Percentiles rank a stretch among this genome's conserved stretches.
Evolutionary conservation across 164 flowering plant genomes (phyloP).

Genomic region (Echeveria elegans): DNA sequence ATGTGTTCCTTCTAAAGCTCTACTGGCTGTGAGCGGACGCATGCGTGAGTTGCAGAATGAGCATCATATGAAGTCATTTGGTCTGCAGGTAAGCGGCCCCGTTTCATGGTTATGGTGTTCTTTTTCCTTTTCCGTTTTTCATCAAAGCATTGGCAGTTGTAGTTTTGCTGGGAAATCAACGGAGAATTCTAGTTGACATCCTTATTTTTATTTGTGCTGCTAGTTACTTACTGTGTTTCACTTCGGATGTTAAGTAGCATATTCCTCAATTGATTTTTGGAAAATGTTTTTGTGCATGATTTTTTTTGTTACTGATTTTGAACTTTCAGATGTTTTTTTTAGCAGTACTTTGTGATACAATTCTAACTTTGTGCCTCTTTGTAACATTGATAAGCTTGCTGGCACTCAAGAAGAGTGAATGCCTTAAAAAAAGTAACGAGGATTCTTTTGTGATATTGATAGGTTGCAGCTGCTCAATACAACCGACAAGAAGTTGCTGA

Average conservation of each 20-base stretch:
- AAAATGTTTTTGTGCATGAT: neutral
- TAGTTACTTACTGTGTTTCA: neutral
- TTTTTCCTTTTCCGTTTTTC: neutral
- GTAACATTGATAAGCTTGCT: neutral
- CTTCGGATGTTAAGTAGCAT: neutral
- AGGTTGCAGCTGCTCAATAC: constrained; percentile 92
- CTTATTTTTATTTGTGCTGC: too few relatives aligned
- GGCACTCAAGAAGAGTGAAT: neutral
- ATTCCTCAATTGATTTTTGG: neutral
- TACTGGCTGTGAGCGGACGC: constrained; percentile 93
- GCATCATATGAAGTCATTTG: constrained; percentile 87
- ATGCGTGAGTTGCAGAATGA: constrained; percentile 93
- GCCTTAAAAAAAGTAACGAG: neutral
- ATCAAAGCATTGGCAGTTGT: neutral
- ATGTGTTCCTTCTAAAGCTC: constrained; percentile 98
- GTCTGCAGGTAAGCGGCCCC: constrained; percentile 59
- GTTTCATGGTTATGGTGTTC: neutral
- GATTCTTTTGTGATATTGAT: neutral
- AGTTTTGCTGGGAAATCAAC: neutral
- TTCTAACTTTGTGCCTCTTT: neutral
- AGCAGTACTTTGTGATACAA: neutral
- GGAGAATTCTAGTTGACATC: neutral
- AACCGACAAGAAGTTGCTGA: constrained; percentile 95
- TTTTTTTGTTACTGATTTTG: neutral
- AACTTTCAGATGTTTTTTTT: neutral